Percentiles rank a stretch among this genome's conserved stretches.
Evolutionary conservation across 2,329 filamentous ascomycete genomes (phyloP).

Genomic region (Cladosporium velox): DNA sequence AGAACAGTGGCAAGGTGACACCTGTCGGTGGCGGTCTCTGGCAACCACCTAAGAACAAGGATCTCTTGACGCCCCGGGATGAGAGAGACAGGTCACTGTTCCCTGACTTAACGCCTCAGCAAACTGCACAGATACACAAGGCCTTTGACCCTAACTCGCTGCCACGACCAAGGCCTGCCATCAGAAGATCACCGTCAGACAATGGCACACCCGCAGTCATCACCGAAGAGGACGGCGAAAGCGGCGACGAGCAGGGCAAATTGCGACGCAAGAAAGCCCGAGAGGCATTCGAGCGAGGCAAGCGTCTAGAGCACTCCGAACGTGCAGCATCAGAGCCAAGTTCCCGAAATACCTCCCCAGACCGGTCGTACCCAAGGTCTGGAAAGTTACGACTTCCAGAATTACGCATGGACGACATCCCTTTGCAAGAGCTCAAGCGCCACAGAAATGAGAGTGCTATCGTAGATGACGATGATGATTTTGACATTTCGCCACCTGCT

Average conservation of each 20-base stretch:
- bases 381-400: slow-evolving; percentile 19
- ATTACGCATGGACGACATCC: slow-evolving; percentile 31
- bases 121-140: slow-evolving; percentile 34
- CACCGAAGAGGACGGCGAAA: slow-evolving; percentile 29
- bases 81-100: slow-evolving; percentile 32
- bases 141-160: slow-evolving; percentile 28
- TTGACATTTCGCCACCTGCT: slow-evolving; percentile 18
- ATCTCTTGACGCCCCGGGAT: slow-evolving; percentile 23
- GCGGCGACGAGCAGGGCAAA: slow-evolving; percentile 28
- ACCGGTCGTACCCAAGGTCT: slow-evolving; percentile 14
- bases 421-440: slow-evolving; percentile 30
- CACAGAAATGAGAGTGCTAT: slow-evolving; percentile 37
- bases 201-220: slow-evolving; percentile 20
- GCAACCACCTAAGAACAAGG: slow-evolving; percentile 23
- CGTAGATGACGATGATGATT: slow-evolving; percentile 19
- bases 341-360: slow-evolving; percentile 36
- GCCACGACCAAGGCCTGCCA: slow-evolving; percentile 35
- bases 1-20: slow-evolving; percentile 25
- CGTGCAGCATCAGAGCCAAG: slow-evolving; percentile 32
- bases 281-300: slow-evolving; percentile 40
- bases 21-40: slow-evolving; percentile 22
- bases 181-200: slow-evolving; percentile 28
- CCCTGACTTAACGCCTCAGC: slow-evolving; percentile 35
- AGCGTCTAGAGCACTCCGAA: slow-evolving; percentile 36
- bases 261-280: slow-evolving; percentile 31